phyloP scores from a whole-genome alignment of 257 asterid species.

The Nicotiana sylvestris region DNA sequence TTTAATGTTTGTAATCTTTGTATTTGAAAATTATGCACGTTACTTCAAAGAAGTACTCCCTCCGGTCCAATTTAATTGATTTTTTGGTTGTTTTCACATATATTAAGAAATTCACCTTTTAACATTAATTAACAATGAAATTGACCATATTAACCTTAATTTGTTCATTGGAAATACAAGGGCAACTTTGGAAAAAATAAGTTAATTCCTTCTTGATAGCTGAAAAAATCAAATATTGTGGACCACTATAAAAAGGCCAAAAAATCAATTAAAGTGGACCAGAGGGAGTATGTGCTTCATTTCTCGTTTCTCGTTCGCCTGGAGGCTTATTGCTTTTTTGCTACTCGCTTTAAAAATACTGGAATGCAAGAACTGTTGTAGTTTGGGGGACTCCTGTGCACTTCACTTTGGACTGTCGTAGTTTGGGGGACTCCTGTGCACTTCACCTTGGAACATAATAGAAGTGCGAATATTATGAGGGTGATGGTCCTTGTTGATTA shows the following conservation, averaged over 20 bases:
- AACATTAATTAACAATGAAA: too few species aligned
- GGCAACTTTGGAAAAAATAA: too few species aligned
- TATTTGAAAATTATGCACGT: not conserved
- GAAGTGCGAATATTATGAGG: not conserved
- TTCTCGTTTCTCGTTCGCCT: not conserved
- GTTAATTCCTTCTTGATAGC: too few species aligned
- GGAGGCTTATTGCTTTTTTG: not conserved
- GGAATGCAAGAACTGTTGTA: not conserved
- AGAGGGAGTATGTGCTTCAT: not conserved
- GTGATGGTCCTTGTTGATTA: not conserved
- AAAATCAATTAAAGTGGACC: too few species aligned
- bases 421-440: not conserved
- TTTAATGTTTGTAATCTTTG: not conserved
- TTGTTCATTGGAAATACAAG: too few species aligned
- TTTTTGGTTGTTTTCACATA: too few species aligned
- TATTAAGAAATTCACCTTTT: too few species aligned
- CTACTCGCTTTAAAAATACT: not conserved
- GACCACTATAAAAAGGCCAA: too few species aligned
- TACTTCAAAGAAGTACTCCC: not conserved
- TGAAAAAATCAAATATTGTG: too few species aligned
- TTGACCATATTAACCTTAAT: too few species aligned
- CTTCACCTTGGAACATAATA: constrained; percentile 2
- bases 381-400: not conserved
- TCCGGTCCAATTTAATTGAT: too few species aligned
- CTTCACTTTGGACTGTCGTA: not conserved